These are phyloP conservation scores for Abrus pulchellus DNA, from an alignment of 306 rosid species.

Conservation along the genomic window DNA sequence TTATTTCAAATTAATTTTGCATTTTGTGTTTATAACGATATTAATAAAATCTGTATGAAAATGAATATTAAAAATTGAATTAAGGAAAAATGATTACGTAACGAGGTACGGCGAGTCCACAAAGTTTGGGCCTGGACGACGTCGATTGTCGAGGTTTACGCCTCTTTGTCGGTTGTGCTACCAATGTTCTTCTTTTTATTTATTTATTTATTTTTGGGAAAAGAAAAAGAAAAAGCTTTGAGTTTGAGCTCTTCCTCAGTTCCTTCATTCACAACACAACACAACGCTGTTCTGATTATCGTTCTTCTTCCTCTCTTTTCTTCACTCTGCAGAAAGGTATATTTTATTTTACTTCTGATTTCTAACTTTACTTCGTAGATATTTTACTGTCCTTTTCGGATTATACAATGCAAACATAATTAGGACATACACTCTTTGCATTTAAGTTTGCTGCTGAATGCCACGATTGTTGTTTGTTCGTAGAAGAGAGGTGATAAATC, in stretches of 20 bases:
- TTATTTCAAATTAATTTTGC: too few relatives aligned
- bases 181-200: not conserved
- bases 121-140: not conserved
- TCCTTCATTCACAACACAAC: not conserved
- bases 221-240: not conserved
- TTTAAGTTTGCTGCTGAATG: not conserved
- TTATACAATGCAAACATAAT: too few relatives aligned
- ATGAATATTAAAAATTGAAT: not conserved
- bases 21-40: too few relatives aligned
- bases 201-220: not conserved
- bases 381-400: too few relatives aligned
- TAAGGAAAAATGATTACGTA: not conserved
- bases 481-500: not conserved
- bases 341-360: not conserved
- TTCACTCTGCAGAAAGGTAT: not conserved
- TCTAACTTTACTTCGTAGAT: not conserved
- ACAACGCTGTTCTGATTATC: not conserved
- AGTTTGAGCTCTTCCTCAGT: not conserved
- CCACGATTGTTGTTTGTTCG: not conserved
- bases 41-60: too few relatives aligned
- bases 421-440: too few relatives aligned
- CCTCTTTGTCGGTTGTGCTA: conserved; percentile 19
- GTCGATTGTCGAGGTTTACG: not conserved
- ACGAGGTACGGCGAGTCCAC: not conserved
- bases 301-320: not conserved